Conservation (phyloP, 2,329 filamentous ascomycete species). For the Ceratocystis smalleyi region DNA sequence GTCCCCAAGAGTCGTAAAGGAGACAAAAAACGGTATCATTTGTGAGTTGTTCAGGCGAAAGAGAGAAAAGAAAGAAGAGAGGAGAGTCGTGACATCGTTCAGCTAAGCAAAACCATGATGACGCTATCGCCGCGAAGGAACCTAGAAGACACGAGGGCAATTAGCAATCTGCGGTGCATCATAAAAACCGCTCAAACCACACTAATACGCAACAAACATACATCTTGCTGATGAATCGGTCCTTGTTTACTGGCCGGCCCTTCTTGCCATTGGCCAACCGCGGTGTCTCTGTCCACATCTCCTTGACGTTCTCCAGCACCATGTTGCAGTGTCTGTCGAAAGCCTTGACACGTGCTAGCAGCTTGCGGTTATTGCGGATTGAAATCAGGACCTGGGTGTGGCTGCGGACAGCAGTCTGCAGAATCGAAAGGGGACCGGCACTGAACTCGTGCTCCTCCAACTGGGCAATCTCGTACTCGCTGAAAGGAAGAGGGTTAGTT, state of each 20-base stretch:
- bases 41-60: constrained; percentile 12
- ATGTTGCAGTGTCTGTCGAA: constrained; percentile 99
- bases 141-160: constrained; percentile 30
- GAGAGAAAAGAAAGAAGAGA: not conserved
- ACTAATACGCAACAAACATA: constrained; percentile 29
- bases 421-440: constrained; percentile 56
- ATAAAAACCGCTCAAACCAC: not conserved
- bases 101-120: constrained; percentile 73
- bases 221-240: constrained; percentile 97
- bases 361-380: constrained; percentile 94
- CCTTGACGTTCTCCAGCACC: constrained; percentile 83
- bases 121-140: constrained; percentile 79
- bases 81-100: constrained; percentile 16
- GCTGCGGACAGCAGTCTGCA: constrained; percentile 88
- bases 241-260: constrained; percentile 86
- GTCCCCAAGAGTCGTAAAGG: constrained; percentile 15
- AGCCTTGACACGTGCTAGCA: constrained; percentile 91
- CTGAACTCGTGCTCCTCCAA: constrained; percentile 43
- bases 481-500: constrained; percentile 25
- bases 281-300: constrained; percentile 98
- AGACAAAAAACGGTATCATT: constrained; percentile 7
- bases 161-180: not conserved
- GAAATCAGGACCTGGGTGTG: constrained; percentile 95
- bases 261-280: constrained; percentile 70
- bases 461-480: constrained; percentile 80